phyloP scores from a whole-genome alignment of 1,139 yeast genomes.

The Pichia sp. region DNA sequence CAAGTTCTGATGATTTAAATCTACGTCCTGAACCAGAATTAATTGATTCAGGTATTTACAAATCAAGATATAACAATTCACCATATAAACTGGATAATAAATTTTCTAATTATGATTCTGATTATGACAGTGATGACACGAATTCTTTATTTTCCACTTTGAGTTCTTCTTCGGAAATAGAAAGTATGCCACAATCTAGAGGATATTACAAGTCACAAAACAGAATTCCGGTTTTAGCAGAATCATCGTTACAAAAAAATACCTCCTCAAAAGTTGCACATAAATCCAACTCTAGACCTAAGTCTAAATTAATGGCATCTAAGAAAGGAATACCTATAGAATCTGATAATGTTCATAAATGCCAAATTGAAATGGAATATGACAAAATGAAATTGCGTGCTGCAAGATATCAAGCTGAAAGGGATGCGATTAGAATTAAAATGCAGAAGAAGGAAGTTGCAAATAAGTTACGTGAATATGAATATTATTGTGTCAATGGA shows the following conservation, averaged over 20 bases:
- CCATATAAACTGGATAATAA: no score
- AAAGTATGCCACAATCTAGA: background rate
- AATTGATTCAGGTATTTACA: background rate
- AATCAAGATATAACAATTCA: background rate
- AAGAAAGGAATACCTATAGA: no score
- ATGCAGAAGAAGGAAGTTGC: conserved; percentile 3
- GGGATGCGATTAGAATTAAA: conserved; percentile 2
- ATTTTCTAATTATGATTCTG: background rate
- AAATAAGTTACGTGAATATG: conserved; percentile 12
- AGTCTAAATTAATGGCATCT: no score
- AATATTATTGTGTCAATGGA: conserved; percentile 15
- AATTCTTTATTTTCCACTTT: background rate
- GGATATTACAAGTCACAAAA: conserved; percentile 2
- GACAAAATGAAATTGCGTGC: conserved; percentile 8
- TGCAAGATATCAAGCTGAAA: conserved; percentile 7
- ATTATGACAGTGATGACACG: background rate
- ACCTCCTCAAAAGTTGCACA: no score
- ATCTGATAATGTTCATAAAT: background rate
- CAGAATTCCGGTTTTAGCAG: background rate
- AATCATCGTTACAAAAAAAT: background rate
- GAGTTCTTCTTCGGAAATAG: background rate
- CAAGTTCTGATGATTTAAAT: background rate
- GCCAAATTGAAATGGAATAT: conserved; percentile 10
- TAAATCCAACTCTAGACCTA: no score
- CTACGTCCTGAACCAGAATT: conserved; percentile 17